Evolutionary conservation across 2,329 filamentous ascomycete species (phyloP), one percentile per base, ranked within the genome.

Genomic region (Karstenula rhodostoma): DNA sequence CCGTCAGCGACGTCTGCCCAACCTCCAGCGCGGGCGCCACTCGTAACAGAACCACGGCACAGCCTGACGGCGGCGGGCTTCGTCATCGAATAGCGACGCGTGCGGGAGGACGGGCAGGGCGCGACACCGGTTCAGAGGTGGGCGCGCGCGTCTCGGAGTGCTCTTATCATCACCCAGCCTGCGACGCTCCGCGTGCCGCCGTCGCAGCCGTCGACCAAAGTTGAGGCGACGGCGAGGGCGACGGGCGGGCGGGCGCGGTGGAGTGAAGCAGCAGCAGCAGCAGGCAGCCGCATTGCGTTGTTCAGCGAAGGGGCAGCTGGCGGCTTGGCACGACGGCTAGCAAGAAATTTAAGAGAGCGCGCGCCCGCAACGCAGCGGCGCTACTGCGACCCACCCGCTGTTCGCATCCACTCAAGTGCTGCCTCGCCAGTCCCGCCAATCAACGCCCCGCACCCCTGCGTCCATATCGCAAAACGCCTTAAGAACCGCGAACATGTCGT

Each of bases 1-100:
- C 83, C 80, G 67, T 83, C 83, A 85, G 70, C 68, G 79, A 78
- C 73, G 67, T 59, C 60, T 74, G 60, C 46, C 23, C 23, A 7
- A 6, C 37, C 55, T 48, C 29, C 53, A 27, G n/a, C 47, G 44
- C 43, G 33, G 29, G 47, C 43, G 56, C 55, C 40, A 27, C 23
- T 51, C 50, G 56, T 44, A 67, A 71, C 58, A 62, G 70, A 69
- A 70, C 66, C 67, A 62, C 68, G 56, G 57, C 58, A 27, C 57
- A 42, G 54, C 46, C 23, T 23, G 29, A 17, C 35, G 49, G 58
- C 61, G 56, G 29, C 64, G 61, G 74, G 74, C 73, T 67, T 77
- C 69, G 67, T 72, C 75, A 56, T 43, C 42, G 57, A 44, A 17
- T 42, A 47, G 58, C 49, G 5, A 50, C 37, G 60, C 43, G 55